These are phyloP conservation scores for Fusarium secorum DNA, from an alignment of 2,329 filamentous ascomycete genomes.

Conservation along the genomic window DNA sequence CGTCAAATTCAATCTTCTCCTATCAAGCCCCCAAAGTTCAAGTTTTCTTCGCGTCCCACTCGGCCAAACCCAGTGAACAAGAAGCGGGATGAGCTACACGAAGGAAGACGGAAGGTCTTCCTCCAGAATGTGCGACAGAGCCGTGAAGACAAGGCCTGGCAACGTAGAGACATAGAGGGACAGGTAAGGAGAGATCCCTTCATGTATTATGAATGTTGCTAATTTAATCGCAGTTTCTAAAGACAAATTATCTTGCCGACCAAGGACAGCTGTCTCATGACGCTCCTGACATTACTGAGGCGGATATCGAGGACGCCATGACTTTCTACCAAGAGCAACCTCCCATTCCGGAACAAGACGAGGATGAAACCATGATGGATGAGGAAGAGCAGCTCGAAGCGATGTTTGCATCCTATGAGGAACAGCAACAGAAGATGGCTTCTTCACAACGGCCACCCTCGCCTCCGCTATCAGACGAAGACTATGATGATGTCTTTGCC, in stretches of 20 bases:
- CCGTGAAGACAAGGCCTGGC: slow-evolving; percentile 66
- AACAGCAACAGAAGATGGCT: slow-evolving; percentile 39
- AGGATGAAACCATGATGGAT: slow-evolving; percentile 63
- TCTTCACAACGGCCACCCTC: slow-evolving; percentile 44
- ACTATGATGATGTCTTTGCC: slow-evolving; percentile 69
- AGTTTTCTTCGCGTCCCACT: slow-evolving; percentile 61
- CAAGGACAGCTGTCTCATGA: slow-evolving; percentile 46
- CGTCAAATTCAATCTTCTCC: slow-evolving; percentile 57
- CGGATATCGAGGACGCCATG: slow-evolving; percentile 61
- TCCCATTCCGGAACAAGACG: slow-evolving; percentile 30
- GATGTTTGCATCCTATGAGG: slow-evolving; percentile 59
- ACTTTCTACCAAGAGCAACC: slow-evolving; percentile 44
- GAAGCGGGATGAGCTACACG: slow-evolving; percentile 67
- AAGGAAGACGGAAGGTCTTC: slow-evolving; percentile 72
- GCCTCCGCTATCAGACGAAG: slow-evolving; percentile 59
- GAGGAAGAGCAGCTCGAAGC: slow-evolving; percentile 67
- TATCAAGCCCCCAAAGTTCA: slow-evolving; percentile 53
- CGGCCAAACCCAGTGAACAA: slow-evolving; percentile 71
- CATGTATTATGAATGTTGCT: background rate
- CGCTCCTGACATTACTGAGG: slow-evolving; percentile 54
- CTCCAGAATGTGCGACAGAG: slow-evolving; percentile 71
- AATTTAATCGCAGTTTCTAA: slow-evolving; percentile 45
- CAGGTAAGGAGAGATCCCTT: slow-evolving; percentile 42
- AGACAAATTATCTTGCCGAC: slow-evolving; percentile 47
- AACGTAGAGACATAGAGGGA: slow-evolving; percentile 69